A percentile compares a stretch with the other conserved stretches of the same genome.
phyloP scores from a whole-genome alignment of 176 grass and related monocot species.

The Rhynchospora breviuscula region DNA sequence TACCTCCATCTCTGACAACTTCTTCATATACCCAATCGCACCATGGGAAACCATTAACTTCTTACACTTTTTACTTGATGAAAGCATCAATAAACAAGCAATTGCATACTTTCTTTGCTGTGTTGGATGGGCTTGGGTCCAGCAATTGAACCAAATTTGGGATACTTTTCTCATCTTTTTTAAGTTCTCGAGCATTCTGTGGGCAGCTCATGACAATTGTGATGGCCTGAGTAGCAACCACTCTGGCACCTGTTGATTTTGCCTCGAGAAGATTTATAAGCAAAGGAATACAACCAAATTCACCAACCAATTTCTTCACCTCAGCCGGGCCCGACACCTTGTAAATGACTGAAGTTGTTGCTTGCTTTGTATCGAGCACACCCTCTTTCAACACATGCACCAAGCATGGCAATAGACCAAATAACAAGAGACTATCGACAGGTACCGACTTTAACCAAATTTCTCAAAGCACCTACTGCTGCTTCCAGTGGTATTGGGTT shows the following conservation, averaged over 20 bases:
- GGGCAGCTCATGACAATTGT: constrained; percentile 56
- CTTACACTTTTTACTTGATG: constrained; percentile 69
- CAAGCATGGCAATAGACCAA: constrained; percentile 59
- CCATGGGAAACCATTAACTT: constrained; percentile 83
- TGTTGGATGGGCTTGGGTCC: constrained; percentile 69
- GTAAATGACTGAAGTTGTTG: constrained; percentile 38
- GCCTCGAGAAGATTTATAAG: constrained; percentile 69
- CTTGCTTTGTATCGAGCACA: constrained; percentile 66
- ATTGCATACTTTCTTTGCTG: constrained; percentile 90
- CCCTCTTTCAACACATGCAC: constrained; percentile 68
- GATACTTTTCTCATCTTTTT: constrained; percentile 91
- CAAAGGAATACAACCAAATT: constrained; percentile 58
- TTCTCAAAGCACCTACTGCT: constrained; percentile 61
- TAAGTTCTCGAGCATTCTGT: constrained; percentile 49
- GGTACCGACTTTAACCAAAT: constrained; percentile 50
- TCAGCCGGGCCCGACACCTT: constrained; percentile 50
- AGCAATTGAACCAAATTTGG: constrained; percentile 84
- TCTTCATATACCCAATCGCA: constrained; percentile 86
- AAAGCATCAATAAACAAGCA: constrained; percentile 53
- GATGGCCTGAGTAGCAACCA: constrained; percentile 66
- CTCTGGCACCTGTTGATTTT: constrained; percentile 51
- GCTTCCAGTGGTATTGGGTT: constrained; percentile 57
- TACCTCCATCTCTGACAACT: constrained; percentile 79
- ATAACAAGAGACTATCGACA: constrained; percentile 48
- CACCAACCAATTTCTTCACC: constrained; percentile 64